These are phyloP conservation scores for Umbelopsis ramanniana DNA, from an alignment of 192 early-diverging fungal species.

Conservation along the genomic window DNA sequence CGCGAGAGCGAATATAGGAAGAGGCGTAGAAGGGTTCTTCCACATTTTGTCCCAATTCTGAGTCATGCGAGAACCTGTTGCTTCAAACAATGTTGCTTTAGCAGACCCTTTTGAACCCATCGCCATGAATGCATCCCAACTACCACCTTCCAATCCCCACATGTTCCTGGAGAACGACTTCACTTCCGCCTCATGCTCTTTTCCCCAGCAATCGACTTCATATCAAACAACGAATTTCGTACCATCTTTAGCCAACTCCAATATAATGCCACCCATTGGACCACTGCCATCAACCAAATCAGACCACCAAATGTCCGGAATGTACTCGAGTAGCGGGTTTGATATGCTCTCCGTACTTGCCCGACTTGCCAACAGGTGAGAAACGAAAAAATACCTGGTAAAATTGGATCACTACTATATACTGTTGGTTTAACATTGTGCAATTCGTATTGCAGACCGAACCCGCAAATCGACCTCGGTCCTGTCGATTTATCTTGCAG, in stretches of 20 bases:
- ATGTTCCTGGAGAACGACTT: not conserved
- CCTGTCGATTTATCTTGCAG: constrained; percentile 40
- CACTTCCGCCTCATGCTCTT: not conserved
- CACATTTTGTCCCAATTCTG: not conserved
- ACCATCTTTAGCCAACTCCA: not conserved
- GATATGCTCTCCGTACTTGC: constrained; percentile 38
- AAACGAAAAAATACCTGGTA: not conserved
- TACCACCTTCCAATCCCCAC: not conserved
- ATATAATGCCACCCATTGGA: not conserved
- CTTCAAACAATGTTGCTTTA: not conserved
- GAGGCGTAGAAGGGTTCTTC: not conserved
- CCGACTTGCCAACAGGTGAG: constrained; percentile 29
- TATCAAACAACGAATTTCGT: not conserved
- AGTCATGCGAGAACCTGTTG: not conserved
- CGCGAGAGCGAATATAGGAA: not conserved
- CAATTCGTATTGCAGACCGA: constrained; percentile 22
- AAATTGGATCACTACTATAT: not conserved
- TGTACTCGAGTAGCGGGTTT: constrained; percentile 38
- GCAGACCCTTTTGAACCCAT: not conserved
- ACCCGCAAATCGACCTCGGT: constrained; percentile 39
- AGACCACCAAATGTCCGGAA: constrained; percentile 3
- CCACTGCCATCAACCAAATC: constrained; percentile 3
- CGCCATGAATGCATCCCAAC: not conserved
- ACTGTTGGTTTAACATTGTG: not conserved
- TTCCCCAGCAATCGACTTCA: not conserved